Evolutionary conservation across 176 grass and related monocot species (phyloP), one percentile per base, ranked within the genome.

Genomic region (Eleusine indica): DNA sequence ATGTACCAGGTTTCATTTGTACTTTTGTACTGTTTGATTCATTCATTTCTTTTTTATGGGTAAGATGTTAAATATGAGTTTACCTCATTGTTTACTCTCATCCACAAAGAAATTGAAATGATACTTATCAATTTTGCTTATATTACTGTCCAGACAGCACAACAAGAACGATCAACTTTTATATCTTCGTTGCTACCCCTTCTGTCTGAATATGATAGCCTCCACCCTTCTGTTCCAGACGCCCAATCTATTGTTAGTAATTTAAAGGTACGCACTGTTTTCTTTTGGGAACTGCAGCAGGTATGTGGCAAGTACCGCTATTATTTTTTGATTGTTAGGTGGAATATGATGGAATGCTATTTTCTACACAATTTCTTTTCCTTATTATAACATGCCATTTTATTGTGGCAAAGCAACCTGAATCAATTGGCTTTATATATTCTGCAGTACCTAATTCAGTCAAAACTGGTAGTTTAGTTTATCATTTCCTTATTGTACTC

Each of bases 111-210:
- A 21, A 69, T 32, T 49, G 29, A 75, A 75, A 75, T 12, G 65
- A 25, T 79, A 58, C 68, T 75, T 35, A 35, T 35, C 71, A 86
- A 17, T 52, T 84, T 73, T 78, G 18, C 51, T 87, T 61, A 51
- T 88, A 4, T 74, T 77, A 56, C 78, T 89, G 47, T 82, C 57
- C 85, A 94, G 95, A 90, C 95, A 79, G 92, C 95, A 61, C 92
- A 91, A 66, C 92, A 94, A 88, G 95, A 94, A 86, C 94, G 95
- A 62, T 86, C 90, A 16, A 94, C 91, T 18, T 97, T 97, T 84
- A 65, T 97, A 89, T 93, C 92, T 82, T 97, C 88, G 73, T 88
- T 97, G 62, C 71, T 97, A 66, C 90, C 95, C 69, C 88, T 97
- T 91, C 86, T 97, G 4, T 93, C 92, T 91, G 92, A 97, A 82